phyloP scores from a whole-genome alignment of 495 filamentous ascomycete genomes.

The Penicillium fimorum region DNA sequence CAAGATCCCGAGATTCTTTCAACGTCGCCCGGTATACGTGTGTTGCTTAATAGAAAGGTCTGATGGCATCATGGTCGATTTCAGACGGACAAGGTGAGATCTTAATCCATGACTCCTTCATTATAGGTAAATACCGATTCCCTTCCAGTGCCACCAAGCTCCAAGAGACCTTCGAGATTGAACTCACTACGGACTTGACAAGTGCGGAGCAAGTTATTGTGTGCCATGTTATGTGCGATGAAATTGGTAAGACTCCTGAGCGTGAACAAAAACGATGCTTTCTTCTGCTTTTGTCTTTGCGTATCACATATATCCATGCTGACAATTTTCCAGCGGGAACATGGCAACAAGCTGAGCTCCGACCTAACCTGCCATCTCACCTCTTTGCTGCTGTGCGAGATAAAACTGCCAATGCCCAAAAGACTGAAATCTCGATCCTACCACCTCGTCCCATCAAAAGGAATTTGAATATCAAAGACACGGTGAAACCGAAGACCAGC shows the following conservation, averaged over 20 bases:
- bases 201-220: conserved; percentile 56
- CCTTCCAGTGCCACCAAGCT: conserved; percentile 61
- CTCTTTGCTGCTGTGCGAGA: conserved; percentile 46
- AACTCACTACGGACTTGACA: conserved; percentile 59
- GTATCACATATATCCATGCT: not conserved
- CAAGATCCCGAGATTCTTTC: conserved; percentile 58
- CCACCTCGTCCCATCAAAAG: not conserved
- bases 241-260: conserved; percentile 58
- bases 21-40: conserved; percentile 60
- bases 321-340: conserved; percentile 65
- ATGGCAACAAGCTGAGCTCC: conserved; percentile 56
- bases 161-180: conserved; percentile 58
- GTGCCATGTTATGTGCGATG: conserved; percentile 83
- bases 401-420: not conserved
- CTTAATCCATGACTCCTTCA: not conserved
- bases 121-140: conserved; percentile 3
- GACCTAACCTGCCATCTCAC: conserved; percentile 57
- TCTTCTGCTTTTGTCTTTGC: not conserved
- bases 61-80: conserved; percentile 71
- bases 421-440: not conserved
- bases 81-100: conserved; percentile 66
- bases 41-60: conserved; percentile 76
- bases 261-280: no score
- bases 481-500: conserved; percentile 8
- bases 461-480: not conserved